Percentiles rank a stretch among this genome's conserved stretches.
phyloP scores from a whole-genome alignment of 2,329 filamentous ascomycete species.

The Catunica adiposa region DNA sequence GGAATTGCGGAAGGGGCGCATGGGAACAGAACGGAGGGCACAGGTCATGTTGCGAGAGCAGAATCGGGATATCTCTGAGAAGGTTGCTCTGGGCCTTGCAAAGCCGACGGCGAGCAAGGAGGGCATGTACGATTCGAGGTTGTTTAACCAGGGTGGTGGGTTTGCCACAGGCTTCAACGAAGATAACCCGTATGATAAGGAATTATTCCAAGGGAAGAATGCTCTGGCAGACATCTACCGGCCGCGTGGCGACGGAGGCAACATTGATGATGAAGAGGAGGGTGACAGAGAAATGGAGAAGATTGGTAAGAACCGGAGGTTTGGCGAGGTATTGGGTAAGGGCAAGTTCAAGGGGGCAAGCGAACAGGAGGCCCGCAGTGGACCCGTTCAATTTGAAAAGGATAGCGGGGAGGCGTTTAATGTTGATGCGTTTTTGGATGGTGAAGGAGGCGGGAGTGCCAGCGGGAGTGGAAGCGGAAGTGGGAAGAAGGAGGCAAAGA shows the following conservation, averaged over 20 bases:
- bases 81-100: slow-evolving; percentile 82
- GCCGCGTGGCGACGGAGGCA: slow-evolving; percentile 51
- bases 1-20: slow-evolving; percentile 79
- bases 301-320: slow-evolving; percentile 71
- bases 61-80: slow-evolving; percentile 92
- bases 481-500: slow-evolving; percentile 55
- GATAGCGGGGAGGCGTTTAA: slow-evolving; percentile 76
- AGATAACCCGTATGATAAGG: slow-evolving; percentile 94
- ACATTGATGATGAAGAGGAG: slow-evolving; percentile 49
- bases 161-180: slow-evolving; percentile 92
- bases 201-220: slow-evolving; percentile 87
- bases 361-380: slow-evolving; percentile 70
- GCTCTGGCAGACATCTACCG: slow-evolving; percentile 89
- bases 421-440: slow-evolving; percentile 82
- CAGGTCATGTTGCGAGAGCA: slow-evolving; percentile 91
- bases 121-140: slow-evolving; percentile 87
- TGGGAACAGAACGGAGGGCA: slow-evolving; percentile 83
- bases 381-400: slow-evolving; percentile 93
- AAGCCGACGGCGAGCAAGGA: slow-evolving; percentile 88
- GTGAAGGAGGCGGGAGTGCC: slow-evolving; percentile 56
- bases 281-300: slow-evolving; percentile 72
- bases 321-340: slow-evolving; percentile 69
- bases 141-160: slow-evolving; percentile 88
- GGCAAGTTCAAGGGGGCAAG: slow-evolving; percentile 82
- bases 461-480: slow-evolving; percentile 44